Conservation (phyloP, 192 early-diverging fungal genomes). For the Oehlia diaphana region DNA sequence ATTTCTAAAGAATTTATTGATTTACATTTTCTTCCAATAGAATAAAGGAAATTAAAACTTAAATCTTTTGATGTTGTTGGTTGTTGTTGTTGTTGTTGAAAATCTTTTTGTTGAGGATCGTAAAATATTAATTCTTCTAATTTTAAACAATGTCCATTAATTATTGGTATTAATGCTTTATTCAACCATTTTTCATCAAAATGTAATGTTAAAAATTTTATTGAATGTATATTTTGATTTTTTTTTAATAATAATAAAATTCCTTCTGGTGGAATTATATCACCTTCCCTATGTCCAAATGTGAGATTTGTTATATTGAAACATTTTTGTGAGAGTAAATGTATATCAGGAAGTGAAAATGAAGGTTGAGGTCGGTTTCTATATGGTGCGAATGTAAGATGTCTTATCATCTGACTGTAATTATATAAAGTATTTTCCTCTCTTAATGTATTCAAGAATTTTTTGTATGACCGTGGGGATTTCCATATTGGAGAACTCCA, state of each 20-base stretch:
- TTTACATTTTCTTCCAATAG: neutral
- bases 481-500: neutral
- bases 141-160: neutral
- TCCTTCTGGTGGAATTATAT: neutral
- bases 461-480: neutral
- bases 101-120: neutral
- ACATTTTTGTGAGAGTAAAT: neutral
- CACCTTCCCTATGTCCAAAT: neutral
- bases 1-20: neutral
- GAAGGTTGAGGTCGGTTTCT: neutral
- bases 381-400: neutral
- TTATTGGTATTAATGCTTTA: neutral
- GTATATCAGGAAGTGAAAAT: neutral
- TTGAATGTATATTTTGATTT: neutral
- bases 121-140: neutral
- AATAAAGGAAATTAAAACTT: neutral
- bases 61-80: neutral
- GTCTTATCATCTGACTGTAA: neutral
- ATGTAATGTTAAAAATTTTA: neutral
- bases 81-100: neutral
- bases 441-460: neutral
- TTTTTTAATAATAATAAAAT: neutral
- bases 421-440: neutral
- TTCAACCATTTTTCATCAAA: neutral
- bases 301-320: neutral